Conservation (phyloP, 371 early-diverging fungal genomes). For the Phascolomyces articulosus region DNA sequence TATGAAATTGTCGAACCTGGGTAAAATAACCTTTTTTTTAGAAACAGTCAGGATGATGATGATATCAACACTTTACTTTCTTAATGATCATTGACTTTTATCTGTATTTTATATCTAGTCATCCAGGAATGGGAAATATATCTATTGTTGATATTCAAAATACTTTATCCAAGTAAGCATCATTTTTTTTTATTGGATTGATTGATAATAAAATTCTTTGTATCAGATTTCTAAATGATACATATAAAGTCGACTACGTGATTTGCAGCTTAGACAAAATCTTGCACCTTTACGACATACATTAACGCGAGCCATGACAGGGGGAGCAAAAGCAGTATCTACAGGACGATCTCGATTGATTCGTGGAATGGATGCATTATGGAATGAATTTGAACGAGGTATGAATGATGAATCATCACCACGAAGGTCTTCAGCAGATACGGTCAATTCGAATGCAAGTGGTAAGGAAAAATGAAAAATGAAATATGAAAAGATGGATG, state of each 20-base stretch:
- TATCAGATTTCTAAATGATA: no score
- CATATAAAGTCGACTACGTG: conserved; percentile 50
- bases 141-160: conserved; percentile 66
- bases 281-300: conserved; percentile 64
- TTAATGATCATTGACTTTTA: no score
- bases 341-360: conserved; percentile 53
- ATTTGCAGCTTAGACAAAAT: conserved; percentile 63
- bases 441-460: neutral
- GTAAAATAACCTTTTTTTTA: conserved; percentile 16
- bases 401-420: conserved; percentile 19
- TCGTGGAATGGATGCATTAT: conserved; percentile 55
- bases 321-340: conserved; percentile 52
- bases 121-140: conserved; percentile 69
- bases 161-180: conserved; percentile 61
- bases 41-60: no score
- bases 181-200: no score
- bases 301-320: conserved; percentile 63
- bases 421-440: conserved; percentile 16
- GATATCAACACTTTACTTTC: no score
- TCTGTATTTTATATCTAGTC: conserved; percentile 23
- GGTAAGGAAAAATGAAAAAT: neutral
- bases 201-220: no score
- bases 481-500: neutral
- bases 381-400: conserved; percentile 58
- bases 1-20: conserved; percentile 71